Conservation (phyloP, 129 eudicot species). For the Ambrosia trifida region DNA sequence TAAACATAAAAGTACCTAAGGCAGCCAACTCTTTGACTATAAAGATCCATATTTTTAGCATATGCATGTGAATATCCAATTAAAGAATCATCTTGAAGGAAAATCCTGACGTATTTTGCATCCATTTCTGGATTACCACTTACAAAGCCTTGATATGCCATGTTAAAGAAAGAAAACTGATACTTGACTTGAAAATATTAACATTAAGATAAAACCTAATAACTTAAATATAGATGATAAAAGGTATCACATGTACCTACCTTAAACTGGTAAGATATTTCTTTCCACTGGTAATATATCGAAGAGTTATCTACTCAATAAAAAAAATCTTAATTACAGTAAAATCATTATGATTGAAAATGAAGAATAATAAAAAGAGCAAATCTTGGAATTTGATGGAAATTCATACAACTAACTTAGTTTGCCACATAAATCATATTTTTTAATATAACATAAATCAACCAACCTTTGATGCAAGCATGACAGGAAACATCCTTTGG, state of each 20-base stretch:
- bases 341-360: too few species aligned
- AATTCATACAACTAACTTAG: too few species aligned
- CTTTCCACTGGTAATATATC: slow-evolving; percentile 98
- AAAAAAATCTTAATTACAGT: too few species aligned
- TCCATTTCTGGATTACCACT: slow-evolving; percentile 96
- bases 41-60: slow-evolving; percentile 98
- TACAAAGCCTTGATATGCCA: slow-evolving; percentile 99
- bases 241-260: slow-evolving; percentile 24
- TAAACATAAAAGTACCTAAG: slow-evolving; percentile 53
- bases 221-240: not conserved
- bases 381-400: too few species aligned
- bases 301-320: too few species aligned
- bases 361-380: too few species aligned
- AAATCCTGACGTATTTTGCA: slow-evolving; percentile 86
- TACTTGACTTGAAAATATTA: slow-evolving; percentile 66
- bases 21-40: slow-evolving; percentile 98
- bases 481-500: too few species aligned
- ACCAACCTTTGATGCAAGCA: too few species aligned
- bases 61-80: slow-evolving; percentile 89
- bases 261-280: slow-evolving; percentile 84
- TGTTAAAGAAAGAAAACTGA: slow-evolving; percentile 95
- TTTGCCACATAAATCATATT: too few species aligned
- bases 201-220: not conserved
- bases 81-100: slow-evolving; percentile 85
- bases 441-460: too few species aligned